A percentile compares a stretch with the other conserved stretches of the same genome.
These are phyloP conservation scores for Phytophthora cryptogea DNA, from an alignment of 352 stramenopile genomes.

Conservation along the genomic window DNA sequence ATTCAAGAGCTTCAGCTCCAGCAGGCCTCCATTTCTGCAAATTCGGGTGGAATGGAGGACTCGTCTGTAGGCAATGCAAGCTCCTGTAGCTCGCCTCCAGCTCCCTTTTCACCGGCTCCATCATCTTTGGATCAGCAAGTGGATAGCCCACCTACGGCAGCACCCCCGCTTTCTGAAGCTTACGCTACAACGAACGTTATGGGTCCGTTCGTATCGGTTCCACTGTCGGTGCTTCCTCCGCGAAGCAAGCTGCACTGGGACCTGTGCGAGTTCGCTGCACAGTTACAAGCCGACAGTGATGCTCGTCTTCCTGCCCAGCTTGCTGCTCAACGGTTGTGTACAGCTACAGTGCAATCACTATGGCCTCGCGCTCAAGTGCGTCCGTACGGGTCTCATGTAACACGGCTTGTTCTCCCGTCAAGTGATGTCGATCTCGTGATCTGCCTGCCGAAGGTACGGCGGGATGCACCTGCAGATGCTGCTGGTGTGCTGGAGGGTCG, in stretches of 20 bases:
- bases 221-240: constrained; percentile 81
- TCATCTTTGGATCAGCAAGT: constrained; percentile 34
- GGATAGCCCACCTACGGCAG: constrained; percentile 27
- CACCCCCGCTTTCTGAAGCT: constrained; percentile 38
- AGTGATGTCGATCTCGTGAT: constrained; percentile 98
- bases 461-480: constrained; percentile 93
- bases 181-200: constrained; percentile 57
- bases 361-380: constrained; percentile 97
- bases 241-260: constrained; percentile 89
- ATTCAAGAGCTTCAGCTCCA: constrained; percentile 49
- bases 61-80: constrained; percentile 32
- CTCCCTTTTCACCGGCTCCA: constrained; percentile 42
- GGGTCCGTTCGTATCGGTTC: constrained; percentile 83
- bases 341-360: constrained; percentile 83
- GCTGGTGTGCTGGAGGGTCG: constrained; percentile 96
- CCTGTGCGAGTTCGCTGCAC: constrained; percentile 84
- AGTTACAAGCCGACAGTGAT: constrained; percentile 79
- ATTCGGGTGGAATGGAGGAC: constrained; percentile 23
- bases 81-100: constrained; percentile 31
- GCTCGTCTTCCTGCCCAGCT: constrained; percentile 71
- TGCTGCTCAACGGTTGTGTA: constrained; percentile 77
- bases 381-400: constrained; percentile 97
- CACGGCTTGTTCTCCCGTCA: constrained; percentile 93
- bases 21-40: constrained; percentile 23
- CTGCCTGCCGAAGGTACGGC: constrained; percentile 96